Conservation (phyloP, 495 filamentous ascomycete genomes). For the Articulospora tetracladia region DNA sequence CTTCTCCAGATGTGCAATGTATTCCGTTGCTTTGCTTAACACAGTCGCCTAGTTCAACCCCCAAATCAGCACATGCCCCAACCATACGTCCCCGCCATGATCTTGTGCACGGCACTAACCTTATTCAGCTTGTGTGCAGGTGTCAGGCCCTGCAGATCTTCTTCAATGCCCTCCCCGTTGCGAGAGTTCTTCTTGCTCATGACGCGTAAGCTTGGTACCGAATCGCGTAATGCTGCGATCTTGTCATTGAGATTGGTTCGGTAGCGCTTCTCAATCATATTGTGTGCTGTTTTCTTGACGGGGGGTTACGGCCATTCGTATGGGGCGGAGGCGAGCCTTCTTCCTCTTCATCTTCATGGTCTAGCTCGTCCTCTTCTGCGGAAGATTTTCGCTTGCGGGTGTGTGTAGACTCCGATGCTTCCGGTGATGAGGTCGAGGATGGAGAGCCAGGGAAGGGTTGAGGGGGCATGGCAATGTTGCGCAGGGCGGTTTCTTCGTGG, state of each 20-base stretch:
- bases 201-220: slow-evolving; percentile 78
- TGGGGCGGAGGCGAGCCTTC: slow-evolving; percentile 2
- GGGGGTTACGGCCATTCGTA: slow-evolving; percentile 47
- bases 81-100: not conserved
- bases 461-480: slow-evolving; percentile 21
- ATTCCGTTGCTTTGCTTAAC: slow-evolving; percentile 93
- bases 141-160: slow-evolving; percentile 73
- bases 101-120: slow-evolving; percentile 43
- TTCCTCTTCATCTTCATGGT: slow-evolving; percentile 7
- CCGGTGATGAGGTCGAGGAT: slow-evolving; percentile 11
- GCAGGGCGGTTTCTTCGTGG: slow-evolving; percentile 17
- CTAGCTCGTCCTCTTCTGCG: slow-evolving; percentile 15
- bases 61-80: not conserved
- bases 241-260: slow-evolving; percentile 96
- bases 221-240: slow-evolving; percentile 84
- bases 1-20: slow-evolving; percentile 92
- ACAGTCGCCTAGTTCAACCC: slow-evolving; percentile 31
- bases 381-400: slow-evolving; percentile 18
- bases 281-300: slow-evolving; percentile 94
- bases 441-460: slow-evolving; percentile 12
- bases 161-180: slow-evolving; percentile 47
- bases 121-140: slow-evolving; percentile 93
- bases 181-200: slow-evolving; percentile 50
- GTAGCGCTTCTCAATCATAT: slow-evolving; percentile 97
- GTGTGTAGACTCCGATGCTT: not conserved